Conservation (phyloP, 768 basidiomycete species). For the Sporobolomyces pararoseus region DNA sequence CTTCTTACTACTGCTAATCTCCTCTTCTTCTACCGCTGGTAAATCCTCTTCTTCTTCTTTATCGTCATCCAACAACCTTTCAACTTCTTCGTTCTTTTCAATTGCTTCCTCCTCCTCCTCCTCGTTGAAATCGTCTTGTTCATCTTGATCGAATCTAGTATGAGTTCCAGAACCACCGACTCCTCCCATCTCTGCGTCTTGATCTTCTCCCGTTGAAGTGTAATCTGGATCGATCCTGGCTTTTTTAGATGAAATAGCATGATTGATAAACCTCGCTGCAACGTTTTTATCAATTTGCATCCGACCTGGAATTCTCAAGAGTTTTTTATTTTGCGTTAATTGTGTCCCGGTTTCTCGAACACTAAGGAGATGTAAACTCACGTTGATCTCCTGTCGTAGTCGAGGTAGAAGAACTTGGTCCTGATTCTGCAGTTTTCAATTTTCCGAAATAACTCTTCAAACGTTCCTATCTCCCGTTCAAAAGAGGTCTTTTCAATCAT, state of each 20-base stretch:
- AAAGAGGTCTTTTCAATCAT: too few relatives aligned
- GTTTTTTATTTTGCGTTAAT: too few relatives aligned
- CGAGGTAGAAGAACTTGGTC: constrained; percentile 49
- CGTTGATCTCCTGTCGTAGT: constrained; percentile 51
- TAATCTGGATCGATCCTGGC: constrained; percentile 27
- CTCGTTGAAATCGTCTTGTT: background rate
- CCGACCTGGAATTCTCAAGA: constrained; percentile 50
- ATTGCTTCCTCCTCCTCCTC: background rate
- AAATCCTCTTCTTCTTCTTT: background rate
- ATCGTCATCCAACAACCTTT: constrained; percentile 53
- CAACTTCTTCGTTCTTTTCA: constrained; percentile 61
- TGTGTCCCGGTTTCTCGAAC: too few relatives aligned
- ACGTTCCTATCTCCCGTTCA: too few relatives aligned
- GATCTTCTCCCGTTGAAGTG: constrained; percentile 13
- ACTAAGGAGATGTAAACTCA: constrained; percentile 25
- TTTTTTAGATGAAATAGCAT: constrained; percentile 33
- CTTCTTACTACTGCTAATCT: constrained; percentile 54
- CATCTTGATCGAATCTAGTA: constrained; percentile 24
- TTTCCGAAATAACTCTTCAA: constrained; percentile 78
- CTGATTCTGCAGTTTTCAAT: constrained; percentile 67
- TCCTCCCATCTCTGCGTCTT: too few relatives aligned
- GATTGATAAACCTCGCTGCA: constrained; percentile 73
- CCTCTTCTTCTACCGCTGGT: constrained; percentile 16
- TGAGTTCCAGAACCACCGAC: constrained; percentile 19
- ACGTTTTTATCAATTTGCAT: constrained; percentile 69